These are phyloP conservation scores for Penicillium paxilli DNA, from an alignment of 495 filamentous ascomycete species.

Conservation along the genomic window DNA sequence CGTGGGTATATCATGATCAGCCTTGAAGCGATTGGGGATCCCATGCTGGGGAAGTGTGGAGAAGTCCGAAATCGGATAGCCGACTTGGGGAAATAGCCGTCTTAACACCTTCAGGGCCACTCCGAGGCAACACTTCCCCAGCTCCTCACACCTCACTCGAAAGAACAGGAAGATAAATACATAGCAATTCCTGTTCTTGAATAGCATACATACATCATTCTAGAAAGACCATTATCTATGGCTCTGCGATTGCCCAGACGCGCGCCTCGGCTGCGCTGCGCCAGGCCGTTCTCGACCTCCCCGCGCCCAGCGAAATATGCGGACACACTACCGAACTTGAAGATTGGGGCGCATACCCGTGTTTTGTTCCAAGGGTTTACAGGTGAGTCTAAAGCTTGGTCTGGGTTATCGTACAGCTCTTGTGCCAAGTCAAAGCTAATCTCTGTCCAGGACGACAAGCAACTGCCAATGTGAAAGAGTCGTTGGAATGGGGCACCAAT, in stretches of 20 bases:
- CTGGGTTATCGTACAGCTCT: background rate
- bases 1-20: no score
- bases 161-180: no score
- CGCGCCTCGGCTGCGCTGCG: conserved; percentile 9
- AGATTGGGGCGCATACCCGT: conserved; percentile 73
- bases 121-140: background rate
- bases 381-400: conserved; percentile 45
- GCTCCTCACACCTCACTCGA: no score
- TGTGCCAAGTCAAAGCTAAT: background rate
- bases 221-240: no score
- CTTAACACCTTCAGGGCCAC: background rate
- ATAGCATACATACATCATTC: no score
- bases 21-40: no score
- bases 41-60: no score
- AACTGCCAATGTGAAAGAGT: conserved; percentile 80
- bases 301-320: conserved; percentile 42
- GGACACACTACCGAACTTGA: conserved; percentile 73
- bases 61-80: conserved; percentile 16
- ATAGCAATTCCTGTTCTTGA: no score
- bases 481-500: conserved; percentile 80
- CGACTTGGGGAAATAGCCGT: conserved; percentile 14
- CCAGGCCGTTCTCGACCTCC: conserved; percentile 42
- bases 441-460: conserved; percentile 49
- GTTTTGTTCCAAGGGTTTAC: conserved; percentile 93
- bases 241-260: conserved; percentile 19